Conservation (phyloP, 2,329 filamentous ascomycete species). For the Boeremia exigua region DNA sequence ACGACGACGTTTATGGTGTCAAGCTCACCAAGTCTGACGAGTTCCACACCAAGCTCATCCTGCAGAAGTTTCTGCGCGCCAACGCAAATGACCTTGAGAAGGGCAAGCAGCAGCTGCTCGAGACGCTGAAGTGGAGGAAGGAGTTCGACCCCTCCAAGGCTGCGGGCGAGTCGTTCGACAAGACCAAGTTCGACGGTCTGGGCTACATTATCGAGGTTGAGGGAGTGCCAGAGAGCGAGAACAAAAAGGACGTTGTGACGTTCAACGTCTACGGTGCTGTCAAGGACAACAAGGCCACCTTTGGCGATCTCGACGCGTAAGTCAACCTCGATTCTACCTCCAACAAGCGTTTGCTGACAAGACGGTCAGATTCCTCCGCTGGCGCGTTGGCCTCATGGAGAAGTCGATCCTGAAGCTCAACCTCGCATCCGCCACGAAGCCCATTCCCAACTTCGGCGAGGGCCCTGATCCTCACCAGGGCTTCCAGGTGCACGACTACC, state of each 20-base stretch:
- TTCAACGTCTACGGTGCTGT: conserved; percentile 94
- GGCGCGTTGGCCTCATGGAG: conserved; percentile 92
- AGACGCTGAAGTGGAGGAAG: conserved; percentile 84
- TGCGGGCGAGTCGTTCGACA: conserved; percentile 66
- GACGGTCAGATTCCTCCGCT: conserved; percentile 76
- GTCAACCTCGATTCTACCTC: not conserved
- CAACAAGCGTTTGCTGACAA: not conserved
- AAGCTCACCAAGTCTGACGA: conserved; percentile 61
- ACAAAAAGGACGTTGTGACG: conserved; percentile 72
- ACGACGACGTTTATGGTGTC: conserved; percentile 89
- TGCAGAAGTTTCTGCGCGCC: conserved; percentile 93
- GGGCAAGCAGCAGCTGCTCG: conserved; percentile 77
- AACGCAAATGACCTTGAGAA: conserved; percentile 77
- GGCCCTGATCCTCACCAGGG: conserved; percentile 84
- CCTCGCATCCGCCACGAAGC: conserved; percentile 70
- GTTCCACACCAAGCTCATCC: conserved; percentile 79
- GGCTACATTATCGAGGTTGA: conserved; percentile 81
- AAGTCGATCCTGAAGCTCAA: conserved; percentile 77
- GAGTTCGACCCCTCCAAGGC: conserved; percentile 73
- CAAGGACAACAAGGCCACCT: conserved; percentile 80
- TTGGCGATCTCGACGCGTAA: conserved; percentile 81
- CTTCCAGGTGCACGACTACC: conserved; percentile 93
- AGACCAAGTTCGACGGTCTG: conserved; percentile 74
- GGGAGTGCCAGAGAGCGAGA: conserved; percentile 58
- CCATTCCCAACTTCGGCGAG: conserved; percentile 71